Evolutionary conservation across 208 protist species (phyloP), one percentile per base, ranked within the genome.

Genomic region (Trypanosomatidae sp.): DNA sequence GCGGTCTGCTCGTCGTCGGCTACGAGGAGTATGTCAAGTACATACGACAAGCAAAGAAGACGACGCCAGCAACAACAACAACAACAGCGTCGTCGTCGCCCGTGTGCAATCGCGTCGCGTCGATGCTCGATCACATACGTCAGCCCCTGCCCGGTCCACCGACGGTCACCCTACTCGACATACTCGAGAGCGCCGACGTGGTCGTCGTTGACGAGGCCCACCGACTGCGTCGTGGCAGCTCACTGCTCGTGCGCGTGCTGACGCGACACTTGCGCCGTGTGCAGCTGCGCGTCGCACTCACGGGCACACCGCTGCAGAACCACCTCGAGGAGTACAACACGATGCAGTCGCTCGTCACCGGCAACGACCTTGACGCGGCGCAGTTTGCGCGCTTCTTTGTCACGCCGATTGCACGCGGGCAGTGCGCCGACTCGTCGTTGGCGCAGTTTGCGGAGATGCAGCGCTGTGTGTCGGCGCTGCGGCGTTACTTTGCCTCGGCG

Each of bases 291-390:
- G 27, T 96, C 7, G 79, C 83, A 0, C 68, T 96, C 4, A 96
- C 88, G 3, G 88, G 88, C 15, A 94, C 85, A 7, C 85, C 85
- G 18, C 56, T 93, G 21, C 85, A 94, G 53, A 94, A 94, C 38
- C 73, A 94, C 50, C 51, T 96, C 7, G 66, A 74, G 28, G 79
- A 92, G 55, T 96, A 96, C 49, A 91, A 76, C 39, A 71, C 83
- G 6, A 94, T 96, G 86, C 59, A 84, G 47, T 72, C 85, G 11
- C 65, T 79, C 6, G 70, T 92, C 0, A 87, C 65, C 1, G 76
- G 73, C 7, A 24, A 42, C 2, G 44, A 65, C 27, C 41, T 87
- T 21, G 65, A 87, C 48, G 44, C 53, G 5, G 47, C 56, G 15
- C 49, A 72, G 19, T 85, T 89, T 51, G 52, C 61, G n/a, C 61